A percentile compares a stretch with the other conserved stretches of the same genome.
These are phyloP conservation scores for Cyphellophora europaea DNA, from an alignment of 2,329 filamentous ascomycete genomes.

Conservation along the genomic window DNA sequence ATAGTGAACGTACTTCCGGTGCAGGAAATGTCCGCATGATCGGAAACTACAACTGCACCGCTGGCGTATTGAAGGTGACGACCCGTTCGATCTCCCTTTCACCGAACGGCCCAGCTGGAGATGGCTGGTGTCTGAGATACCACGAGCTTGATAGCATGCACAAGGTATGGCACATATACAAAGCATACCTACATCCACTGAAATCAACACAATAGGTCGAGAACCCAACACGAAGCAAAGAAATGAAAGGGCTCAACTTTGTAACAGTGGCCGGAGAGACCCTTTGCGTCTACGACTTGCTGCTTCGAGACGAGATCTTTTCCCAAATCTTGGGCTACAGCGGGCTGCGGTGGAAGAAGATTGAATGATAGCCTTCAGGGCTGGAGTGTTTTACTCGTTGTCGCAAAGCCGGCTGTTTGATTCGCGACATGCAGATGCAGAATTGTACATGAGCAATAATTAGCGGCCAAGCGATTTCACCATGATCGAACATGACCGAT, in stretches of 20 bases:
- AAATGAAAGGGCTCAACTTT: too few relatives aligned
- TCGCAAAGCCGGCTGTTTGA: too few relatives aligned
- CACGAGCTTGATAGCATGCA: slow-evolving; percentile 1
- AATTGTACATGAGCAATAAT: too few relatives aligned
- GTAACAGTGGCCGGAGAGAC: not conserved
- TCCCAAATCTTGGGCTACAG: slow-evolving; percentile 10
- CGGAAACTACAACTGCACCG: slow-evolving; percentile 3
- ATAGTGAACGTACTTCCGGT: too few relatives aligned
- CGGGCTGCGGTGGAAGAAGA: slow-evolving; percentile 7
- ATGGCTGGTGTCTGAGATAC: slow-evolving; percentile 2
- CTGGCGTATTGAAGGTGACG: slow-evolving; percentile 3
- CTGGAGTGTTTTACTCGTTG: too few relatives aligned
- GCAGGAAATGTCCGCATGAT: too few relatives aligned
- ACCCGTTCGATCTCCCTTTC: slow-evolving; percentile 4
- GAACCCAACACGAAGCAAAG: too few relatives aligned
- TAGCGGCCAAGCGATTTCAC: too few relatives aligned
- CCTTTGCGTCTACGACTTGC: not conserved
- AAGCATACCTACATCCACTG: not conserved
- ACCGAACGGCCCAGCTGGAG: not conserved
- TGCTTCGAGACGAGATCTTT: slow-evolving; percentile 6
- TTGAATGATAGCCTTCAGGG: too few relatives aligned
- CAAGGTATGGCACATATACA: slow-evolving; percentile 1
- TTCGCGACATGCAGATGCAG: too few relatives aligned
- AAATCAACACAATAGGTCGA: not conserved
- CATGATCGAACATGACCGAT: too few relatives aligned